Conservation (phyloP, 208 protist species). For the Leishmania arabica region DNA sequence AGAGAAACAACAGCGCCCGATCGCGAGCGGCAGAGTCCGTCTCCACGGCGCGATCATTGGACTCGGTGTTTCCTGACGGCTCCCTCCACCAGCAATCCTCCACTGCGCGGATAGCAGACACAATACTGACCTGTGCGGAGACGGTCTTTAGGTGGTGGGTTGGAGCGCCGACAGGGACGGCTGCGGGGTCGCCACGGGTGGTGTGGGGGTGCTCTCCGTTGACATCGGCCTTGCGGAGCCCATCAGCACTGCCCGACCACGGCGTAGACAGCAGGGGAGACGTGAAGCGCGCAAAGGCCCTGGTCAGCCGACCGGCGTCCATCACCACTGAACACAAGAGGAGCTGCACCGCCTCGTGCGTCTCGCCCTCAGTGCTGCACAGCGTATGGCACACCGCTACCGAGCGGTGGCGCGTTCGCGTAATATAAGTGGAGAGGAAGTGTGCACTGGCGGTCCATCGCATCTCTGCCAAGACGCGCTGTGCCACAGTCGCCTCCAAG, state of each 20-base stretch:
- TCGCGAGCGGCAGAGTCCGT: neutral
- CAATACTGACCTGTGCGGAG: neutral
- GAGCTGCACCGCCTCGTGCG: slow-evolving; percentile 30
- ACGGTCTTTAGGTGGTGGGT: neutral
- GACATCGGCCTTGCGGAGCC: neutral
- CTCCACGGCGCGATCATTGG: neutral
- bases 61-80: neutral
- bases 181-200: neutral
- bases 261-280: slow-evolving; percentile 15
- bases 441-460: slow-evolving; percentile 32
- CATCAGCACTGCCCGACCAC: neutral
- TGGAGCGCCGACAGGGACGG: neutral
- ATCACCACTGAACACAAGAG: slow-evolving; percentile 33
- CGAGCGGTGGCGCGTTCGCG: slow-evolving; percentile 12
- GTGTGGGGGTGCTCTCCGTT: neutral
- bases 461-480: slow-evolving; percentile 9
- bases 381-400: slow-evolving; percentile 21
- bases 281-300: slow-evolving; percentile 39
- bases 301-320: slow-evolving; percentile 17
- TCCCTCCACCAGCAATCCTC: neutral
- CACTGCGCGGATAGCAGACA: slow-evolving; percentile 7
- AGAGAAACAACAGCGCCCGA: slow-evolving; percentile 13
- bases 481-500: slow-evolving; percentile 10
- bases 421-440: slow-evolving; percentile 57
- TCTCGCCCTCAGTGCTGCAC: slow-evolving; percentile 33